Conservation (phyloP, 352 stramenopile genomes). For the Globisporangium heterothallicum region DNA sequence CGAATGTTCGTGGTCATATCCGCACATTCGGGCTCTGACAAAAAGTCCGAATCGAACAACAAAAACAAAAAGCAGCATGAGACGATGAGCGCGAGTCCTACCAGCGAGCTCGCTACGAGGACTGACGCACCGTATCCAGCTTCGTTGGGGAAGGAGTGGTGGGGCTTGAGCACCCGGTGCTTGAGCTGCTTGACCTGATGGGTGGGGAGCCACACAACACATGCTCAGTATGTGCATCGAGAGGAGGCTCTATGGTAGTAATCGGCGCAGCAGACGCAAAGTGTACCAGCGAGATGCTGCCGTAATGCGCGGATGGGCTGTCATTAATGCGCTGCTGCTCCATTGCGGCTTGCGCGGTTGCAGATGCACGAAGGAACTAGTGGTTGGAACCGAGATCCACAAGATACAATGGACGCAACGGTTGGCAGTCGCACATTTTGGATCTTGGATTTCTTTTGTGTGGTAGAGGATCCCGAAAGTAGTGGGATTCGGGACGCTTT, state of each 20-base stretch:
- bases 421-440: no score
- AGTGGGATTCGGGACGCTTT: no score
- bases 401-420: no score
- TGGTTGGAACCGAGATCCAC: no score
- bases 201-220: constrained; percentile 3
- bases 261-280: constrained; percentile 20
- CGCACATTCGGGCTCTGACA: constrained; percentile 22
- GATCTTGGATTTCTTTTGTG: no score
- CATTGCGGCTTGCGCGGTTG: no score
- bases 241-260: no score
- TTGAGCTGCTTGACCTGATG: constrained; percentile 20
- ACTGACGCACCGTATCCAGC: constrained; percentile 1
- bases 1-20: constrained; percentile 24
- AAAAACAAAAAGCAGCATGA: not conserved
- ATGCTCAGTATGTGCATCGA: constrained; percentile 10
- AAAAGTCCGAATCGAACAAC: not conserved
- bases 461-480: no score
- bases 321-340: constrained; percentile 12
- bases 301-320: constrained; percentile 16
- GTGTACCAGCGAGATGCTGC: constrained; percentile 33
- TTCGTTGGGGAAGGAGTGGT: not conserved
- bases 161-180: constrained; percentile 8
- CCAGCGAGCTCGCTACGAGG: no score
- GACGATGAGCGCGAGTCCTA: not conserved
- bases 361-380: no score